Evolutionary conservation across 75 land plant genomes (phyloP), one percentile per base, ranked within the genome.

Genomic region (Isoetes taiwanensis): DNA sequence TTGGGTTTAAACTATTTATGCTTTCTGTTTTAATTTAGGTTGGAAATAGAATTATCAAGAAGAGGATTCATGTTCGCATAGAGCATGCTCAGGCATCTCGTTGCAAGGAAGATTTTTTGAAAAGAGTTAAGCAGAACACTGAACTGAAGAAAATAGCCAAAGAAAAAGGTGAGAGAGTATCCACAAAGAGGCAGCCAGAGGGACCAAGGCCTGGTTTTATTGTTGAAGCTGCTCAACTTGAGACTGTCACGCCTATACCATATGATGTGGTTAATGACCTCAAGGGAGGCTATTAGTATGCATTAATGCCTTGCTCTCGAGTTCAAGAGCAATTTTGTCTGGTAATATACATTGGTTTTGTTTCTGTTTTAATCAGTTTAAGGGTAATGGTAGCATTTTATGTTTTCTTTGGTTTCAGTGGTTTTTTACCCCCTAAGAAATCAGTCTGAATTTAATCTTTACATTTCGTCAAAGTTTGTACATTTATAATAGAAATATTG

Each of bases 81-180:
- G 85, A 81, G 72, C 85, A 78, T 65, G 85, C 78, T 19, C 75
- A 81, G 62, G 76, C 85, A 10, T 81, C 85, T 1, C 59, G 81
- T 41, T 81, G 85, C 41, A 65, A 61, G 62, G 80, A 78, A 26
- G 80, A 78, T 41, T 71, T 74, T 35, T 12, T 52, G 14, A 21
- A 58, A 57, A 64, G 80, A 33, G 43, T 30, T 14, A 52, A 56
- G 32, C 55, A 43, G 41, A 78, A 77, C 24, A 78, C 66, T 42
- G 19, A 48, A 30, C 50, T 65, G 52, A 74, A 77, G 59, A 76
- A 70, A n/a, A 73, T 75, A 41, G 85, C 82, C 0, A 79, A 72
- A 59, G 63, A 74, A 0, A 40, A 55, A 10, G 82, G 82, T 19
- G 65, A 74, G 43, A 54, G 38, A 32, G 72, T 78, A 0, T 55